Conservation (phyloP, 768 basidiomycete species). For the Pholiota molesta region DNA sequence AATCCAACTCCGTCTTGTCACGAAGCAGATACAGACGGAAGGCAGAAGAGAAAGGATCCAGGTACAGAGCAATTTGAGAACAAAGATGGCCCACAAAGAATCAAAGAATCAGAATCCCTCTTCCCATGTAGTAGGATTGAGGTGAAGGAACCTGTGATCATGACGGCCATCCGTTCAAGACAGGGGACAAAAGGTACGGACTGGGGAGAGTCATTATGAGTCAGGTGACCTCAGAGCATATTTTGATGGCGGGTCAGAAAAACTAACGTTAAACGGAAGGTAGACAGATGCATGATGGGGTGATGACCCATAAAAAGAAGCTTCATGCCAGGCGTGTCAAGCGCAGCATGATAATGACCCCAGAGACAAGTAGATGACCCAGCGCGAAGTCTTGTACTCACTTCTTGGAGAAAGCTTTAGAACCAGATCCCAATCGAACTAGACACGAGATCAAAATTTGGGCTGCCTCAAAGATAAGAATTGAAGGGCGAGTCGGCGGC, state of each 20-base stretch:
- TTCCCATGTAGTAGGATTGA: neutral
- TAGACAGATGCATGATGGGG: neutral
- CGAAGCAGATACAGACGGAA: neutral
- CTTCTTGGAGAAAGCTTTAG: neutral
- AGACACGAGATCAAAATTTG: neutral
- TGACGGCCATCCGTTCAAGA: conserved; percentile 1
- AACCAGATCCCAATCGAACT: neutral
- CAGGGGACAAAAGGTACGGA: neutral
- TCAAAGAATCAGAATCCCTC: neutral
- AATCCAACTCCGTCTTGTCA: neutral
- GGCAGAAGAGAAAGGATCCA: neutral
- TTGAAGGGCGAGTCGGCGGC: conserved; percentile 1
- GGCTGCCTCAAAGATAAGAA: conserved; percentile 2
- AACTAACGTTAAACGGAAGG: neutral
- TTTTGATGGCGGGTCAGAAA: neutral
- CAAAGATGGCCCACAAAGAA: neutral
- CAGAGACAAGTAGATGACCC: neutral
- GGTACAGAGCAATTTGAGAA: neutral
- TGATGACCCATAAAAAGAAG: neutral
- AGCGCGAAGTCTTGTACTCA: neutral
- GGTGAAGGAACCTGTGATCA: neutral
- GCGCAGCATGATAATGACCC: neutral
- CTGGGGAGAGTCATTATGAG: neutral
- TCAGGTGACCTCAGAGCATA: neutral
- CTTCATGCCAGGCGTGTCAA: neutral